Evolutionary conservation across 2,329 filamentous ascomycete species (phyloP).

Genomic region (Diplodia seriata): DNA sequence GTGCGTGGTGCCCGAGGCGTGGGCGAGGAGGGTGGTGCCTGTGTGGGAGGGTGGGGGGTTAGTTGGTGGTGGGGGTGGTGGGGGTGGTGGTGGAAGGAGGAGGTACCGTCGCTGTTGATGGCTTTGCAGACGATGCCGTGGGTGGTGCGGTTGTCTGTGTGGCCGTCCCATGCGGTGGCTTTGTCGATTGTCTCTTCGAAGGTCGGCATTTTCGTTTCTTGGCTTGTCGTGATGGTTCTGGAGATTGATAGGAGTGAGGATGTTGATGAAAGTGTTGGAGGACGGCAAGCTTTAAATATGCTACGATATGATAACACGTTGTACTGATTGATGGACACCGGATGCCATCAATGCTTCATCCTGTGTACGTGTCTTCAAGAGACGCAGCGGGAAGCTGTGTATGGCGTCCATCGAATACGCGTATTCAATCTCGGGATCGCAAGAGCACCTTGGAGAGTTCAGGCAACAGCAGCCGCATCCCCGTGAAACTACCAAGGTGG

Average conservation of each 20-base stretch:
- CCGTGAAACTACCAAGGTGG: background rate
- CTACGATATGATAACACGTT: background rate
- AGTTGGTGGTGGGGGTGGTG: background rate
- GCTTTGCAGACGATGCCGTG: conserved; percentile 3
- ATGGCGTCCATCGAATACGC: background rate
- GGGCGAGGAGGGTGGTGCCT: conserved; percentile 7
- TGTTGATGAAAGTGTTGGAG: background rate
- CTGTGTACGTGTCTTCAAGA: background rate
- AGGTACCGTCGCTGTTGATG: background rate
- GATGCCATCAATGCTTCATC: background rate
- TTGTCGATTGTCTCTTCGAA: conserved; percentile 1
- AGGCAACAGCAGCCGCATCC: background rate
- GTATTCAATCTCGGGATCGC: background rate
- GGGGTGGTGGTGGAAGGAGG: background rate
- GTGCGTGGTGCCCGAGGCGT: background rate
- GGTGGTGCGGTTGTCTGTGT: background rate
- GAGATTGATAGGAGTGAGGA: background rate
- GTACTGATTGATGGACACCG: background rate
- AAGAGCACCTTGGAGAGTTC: background rate
- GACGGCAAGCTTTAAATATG: background rate
- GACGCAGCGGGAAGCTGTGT: background rate
- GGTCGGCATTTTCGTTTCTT: conserved; percentile 39
- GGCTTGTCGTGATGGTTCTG: background rate
- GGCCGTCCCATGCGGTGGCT: conserved; percentile 5
- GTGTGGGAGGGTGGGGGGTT: background rate